phyloP scores from a whole-genome alignment of 176 grass and related monocot genomes.

The Rhipidocladum racemiflorum region DNA sequence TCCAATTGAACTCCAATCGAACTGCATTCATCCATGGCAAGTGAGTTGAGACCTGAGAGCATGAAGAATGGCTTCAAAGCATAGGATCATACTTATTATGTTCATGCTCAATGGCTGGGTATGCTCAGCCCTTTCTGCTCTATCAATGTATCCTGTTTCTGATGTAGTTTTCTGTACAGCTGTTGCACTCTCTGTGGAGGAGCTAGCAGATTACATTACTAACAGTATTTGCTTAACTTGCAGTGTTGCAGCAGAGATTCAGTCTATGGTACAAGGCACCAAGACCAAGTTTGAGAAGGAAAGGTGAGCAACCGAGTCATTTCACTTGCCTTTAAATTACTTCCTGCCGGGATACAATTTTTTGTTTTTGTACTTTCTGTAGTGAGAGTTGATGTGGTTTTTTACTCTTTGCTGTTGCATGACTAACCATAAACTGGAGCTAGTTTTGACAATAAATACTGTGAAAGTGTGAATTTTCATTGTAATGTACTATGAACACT shows the following conservation, averaged over 20 bases:
- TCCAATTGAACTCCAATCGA: neutral
- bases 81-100: neutral
- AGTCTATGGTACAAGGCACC: slow-evolving; percentile 56
- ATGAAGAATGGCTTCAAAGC: neutral
- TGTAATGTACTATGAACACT: slow-evolving; percentile 16
- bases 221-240: slow-evolving; percentile 29
- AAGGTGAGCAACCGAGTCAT: slow-evolving; percentile 44
- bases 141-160: neutral
- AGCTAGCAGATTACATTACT: neutral
- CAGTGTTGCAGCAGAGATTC: slow-evolving; percentile 78
- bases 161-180: neutral
- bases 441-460: slow-evolving; percentile 17
- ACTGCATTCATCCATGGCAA: neutral
- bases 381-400: neutral
- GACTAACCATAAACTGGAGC: neutral
- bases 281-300: slow-evolving; percentile 74
- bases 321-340: slow-evolving; percentile 1
- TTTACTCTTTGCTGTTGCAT: neutral
- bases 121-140: neutral
- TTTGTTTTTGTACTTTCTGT: neutral
- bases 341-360: neutral
- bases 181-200: neutral
- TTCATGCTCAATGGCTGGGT: neutral
- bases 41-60: neutral
- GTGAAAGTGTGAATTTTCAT: slow-evolving; percentile 20